Conservation (phyloP, 148 eudicot species). For the Amaranthus hypochondriacus region DNA sequence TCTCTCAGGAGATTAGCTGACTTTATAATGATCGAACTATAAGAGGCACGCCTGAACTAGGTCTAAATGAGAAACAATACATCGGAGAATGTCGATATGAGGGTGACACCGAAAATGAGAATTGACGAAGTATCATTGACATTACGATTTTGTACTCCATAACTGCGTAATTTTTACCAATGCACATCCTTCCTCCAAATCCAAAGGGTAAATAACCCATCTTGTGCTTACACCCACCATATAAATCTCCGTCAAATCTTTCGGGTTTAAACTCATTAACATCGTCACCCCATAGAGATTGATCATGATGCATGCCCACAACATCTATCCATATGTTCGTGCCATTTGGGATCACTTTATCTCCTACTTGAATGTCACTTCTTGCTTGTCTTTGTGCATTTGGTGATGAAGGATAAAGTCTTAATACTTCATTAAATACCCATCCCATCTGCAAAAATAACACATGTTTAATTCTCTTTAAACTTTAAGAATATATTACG, state of each 20-base stretch:
- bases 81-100: conserved; percentile 60
- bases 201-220: conserved; percentile 91
- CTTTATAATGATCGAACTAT: conserved; percentile 39
- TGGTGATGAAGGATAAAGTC: conserved; percentile 77
- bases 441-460: conserved; percentile 71
- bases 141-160: conserved; percentile 83
- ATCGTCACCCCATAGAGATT: conserved; percentile 59
- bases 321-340: conserved; percentile 88
- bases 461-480: background rate
- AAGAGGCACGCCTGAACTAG: conserved; percentile 57
- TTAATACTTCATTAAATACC: conserved; percentile 83
- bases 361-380: conserved; percentile 48
- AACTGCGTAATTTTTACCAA: conserved; percentile 54
- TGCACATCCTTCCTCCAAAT: conserved; percentile 92
- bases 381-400: conserved; percentile 68
- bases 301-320: conserved; percentile 81
- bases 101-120: conserved; percentile 60
- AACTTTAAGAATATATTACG: background rate
- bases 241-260: conserved; percentile 48
- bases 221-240: conserved; percentile 70
- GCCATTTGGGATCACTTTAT: conserved; percentile 47
- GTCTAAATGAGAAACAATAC: conserved; percentile 65
- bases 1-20: no score
- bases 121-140: conserved; percentile 42
- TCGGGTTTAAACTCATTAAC: conserved; percentile 72